phyloP scores from a whole-genome alignment of 2,329 filamentous ascomycete species.

The Tolypocladium inflatum region DNA sequence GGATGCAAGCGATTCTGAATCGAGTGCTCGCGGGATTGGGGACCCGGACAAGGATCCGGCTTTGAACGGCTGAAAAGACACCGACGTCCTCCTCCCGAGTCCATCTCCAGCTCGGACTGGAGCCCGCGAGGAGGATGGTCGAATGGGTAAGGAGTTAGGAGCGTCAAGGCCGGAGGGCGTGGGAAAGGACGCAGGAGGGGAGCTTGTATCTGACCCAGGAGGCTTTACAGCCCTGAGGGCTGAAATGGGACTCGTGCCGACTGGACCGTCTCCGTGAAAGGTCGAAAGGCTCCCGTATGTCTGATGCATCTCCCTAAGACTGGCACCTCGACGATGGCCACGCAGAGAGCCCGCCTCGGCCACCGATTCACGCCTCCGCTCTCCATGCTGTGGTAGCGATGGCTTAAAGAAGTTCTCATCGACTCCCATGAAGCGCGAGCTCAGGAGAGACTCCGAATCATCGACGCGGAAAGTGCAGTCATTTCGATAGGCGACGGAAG shows the following conservation, averaged over 20 bases:
- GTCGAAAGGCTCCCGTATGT: constrained; percentile 86
- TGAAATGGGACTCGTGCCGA: constrained; percentile 80
- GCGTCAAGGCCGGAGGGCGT: constrained; percentile 33
- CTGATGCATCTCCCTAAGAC: constrained; percentile 56
- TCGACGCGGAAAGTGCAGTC: constrained; percentile 89
- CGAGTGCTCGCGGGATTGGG: constrained; percentile 45
- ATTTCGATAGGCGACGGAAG: constrained; percentile 74
- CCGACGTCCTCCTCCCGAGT: constrained; percentile 61
- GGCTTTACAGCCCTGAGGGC: constrained; percentile 62
- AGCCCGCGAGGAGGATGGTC: constrained; percentile 19
- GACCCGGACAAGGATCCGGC: constrained; percentile 90
- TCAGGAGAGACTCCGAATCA: constrained; percentile 81
- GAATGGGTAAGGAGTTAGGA: constrained; percentile 46
- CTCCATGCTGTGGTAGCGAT: constrained; percentile 52
- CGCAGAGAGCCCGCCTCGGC: constrained; percentile 68
- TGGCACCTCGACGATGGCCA: constrained; percentile 40
- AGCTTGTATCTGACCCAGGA: constrained; percentile 52
- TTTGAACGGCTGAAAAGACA: constrained; percentile 95
- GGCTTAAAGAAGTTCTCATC: constrained; percentile 84
- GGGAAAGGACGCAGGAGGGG: constrained; percentile 43
- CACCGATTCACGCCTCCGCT: constrained; percentile 23
- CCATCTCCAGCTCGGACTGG: constrained; percentile 40
- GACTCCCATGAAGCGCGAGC: constrained; percentile 85
- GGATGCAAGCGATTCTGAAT: constrained; percentile 44
- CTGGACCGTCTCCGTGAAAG: constrained; percentile 69